Base-by-base conservation (phyloP, 345 rosid species). In the Passiflora organensis region DNA sequence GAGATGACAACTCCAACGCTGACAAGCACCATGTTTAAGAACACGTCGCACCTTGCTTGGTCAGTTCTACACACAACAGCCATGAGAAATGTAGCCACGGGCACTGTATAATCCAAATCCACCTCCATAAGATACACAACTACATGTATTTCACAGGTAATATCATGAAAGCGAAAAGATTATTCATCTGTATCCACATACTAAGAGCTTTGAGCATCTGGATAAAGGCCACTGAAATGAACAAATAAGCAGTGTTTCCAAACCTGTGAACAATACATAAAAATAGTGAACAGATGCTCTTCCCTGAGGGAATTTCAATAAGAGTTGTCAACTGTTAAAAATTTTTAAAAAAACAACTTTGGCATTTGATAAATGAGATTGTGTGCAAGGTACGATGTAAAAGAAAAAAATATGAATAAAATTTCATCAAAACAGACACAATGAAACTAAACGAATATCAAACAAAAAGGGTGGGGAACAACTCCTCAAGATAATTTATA, bases 161-260 rank as follows among this genome's bases (percentile, higher is more conserved):
- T 50, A 16, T 15, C n/a, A 45, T 56, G 25, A 36, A 65, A 43
- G 1, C n/a, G 18, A 0, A 16, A 2, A 10, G 1, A 43, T 44
- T 1, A 14, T 3, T 2, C n/a, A n/a, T n/a, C n/a, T n/a, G n/a
- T 57, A 46, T 42, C 69, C 48, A 76, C 96, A 64, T 89, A 93
- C 99, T 86, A 62, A 89, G 68, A 69, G 97, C 97, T 76, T 89
- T 89, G 44, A 93, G 99, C 99, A 91, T 88, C 82, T 91, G 99
- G 72, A 91, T 89, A 65, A 89, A 91, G 78, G 99, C 96, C 59
- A 89, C 95, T 19, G 96, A 89, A 43, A 89, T 87, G 72, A 79
- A 83, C 76, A 91, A 75, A 67, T 86, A 89, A 47, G 97, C 97
- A 56, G 95, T 93, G 77, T 93, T 86, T 24, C 97, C 96, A 74